Conservation (phyloP, 768 basidiomycete genomes). For the Xanthoconium stramineum region DNA sequence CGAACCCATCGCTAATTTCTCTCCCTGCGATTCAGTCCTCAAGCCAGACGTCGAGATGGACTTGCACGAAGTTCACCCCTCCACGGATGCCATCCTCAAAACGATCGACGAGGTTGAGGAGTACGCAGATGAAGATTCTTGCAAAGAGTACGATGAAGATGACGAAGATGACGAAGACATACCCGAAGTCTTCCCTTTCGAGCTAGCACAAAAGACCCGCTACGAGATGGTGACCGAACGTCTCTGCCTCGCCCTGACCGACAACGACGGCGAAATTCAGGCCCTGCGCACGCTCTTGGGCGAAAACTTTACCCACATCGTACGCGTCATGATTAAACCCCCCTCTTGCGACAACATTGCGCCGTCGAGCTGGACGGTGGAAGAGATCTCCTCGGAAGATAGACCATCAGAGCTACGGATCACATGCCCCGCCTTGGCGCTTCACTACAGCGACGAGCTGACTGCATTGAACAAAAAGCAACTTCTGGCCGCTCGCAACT, state of each 20-base stretch:
- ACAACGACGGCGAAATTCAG: conserved; percentile 4
- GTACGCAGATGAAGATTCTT: too few relatives aligned
- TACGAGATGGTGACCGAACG: background rate
- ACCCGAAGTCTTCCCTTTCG: background rate
- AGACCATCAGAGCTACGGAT: background rate
- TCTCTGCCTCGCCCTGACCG: conserved; percentile 1
- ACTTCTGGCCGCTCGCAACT: background rate
- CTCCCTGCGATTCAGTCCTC: background rate
- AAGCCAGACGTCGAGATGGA: background rate
- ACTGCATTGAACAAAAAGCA: background rate
- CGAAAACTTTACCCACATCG: background rate
- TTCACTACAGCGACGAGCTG: background rate
- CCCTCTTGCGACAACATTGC: background rate
- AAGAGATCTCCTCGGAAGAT: background rate
- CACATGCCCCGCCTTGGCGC: background rate
- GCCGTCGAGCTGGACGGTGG: background rate
- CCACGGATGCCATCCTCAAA: background rate
- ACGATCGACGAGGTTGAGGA: background rate
- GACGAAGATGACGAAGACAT: background rate
- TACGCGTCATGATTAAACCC: background rate
- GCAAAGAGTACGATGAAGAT: background rate
- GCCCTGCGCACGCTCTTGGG: background rate
- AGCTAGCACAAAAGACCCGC: background rate
- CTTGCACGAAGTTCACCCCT: background rate
- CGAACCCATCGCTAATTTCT: background rate